A percentile compares a stretch with the other conserved stretches of the same genome.
phyloP scores from a whole-genome alignment of 495 filamentous ascomycete species.

The Penicillium crystallinum region DNA sequence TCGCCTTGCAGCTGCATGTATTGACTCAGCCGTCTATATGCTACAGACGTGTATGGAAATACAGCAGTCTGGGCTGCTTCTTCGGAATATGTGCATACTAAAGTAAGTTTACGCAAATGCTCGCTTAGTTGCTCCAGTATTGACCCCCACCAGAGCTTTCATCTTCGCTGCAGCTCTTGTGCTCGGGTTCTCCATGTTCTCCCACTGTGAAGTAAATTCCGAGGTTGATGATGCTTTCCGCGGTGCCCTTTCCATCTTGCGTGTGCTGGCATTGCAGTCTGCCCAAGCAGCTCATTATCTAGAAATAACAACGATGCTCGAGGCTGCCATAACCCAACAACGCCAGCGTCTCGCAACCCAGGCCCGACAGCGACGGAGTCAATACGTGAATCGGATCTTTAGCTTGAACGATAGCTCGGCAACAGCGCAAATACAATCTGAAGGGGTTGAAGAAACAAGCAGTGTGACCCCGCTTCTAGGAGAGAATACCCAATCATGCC shows the following conservation, averaged over 20 bases:
- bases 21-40: conserved; percentile 41
- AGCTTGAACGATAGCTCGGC: conserved; percentile 21
- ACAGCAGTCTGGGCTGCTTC: conserved; percentile 25
- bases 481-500: conserved; percentile 8
- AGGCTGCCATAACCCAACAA: conserved; percentile 30
- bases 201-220: conserved; percentile 27
- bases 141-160: conserved; percentile 29
- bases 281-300: conserved; percentile 39
- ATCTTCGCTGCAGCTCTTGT: conserved; percentile 40
- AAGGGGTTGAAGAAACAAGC: conserved; percentile 3
- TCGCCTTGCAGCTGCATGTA: conserved; percentile 30
- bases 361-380: conserved; percentile 25
- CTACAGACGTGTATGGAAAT: conserved; percentile 38
- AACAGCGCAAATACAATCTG: conserved; percentile 3
- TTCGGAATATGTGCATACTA: conserved; percentile 36
- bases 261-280: conserved; percentile 29
- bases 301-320: conserved; percentile 31
- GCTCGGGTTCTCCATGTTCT: conserved; percentile 41
- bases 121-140: not conserved
- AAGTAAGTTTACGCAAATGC: conserved; percentile 17
- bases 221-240: conserved; percentile 30
- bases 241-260: conserved; percentile 28
- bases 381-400: conserved; percentile 38
- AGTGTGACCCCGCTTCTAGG: conserved; percentile 5
- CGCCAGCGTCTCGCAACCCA: conserved; percentile 28